These are phyloP conservation scores for Cercospora sojina DNA, from an alignment of 2,329 filamentous ascomycete genomes.

Conservation along the genomic window DNA sequence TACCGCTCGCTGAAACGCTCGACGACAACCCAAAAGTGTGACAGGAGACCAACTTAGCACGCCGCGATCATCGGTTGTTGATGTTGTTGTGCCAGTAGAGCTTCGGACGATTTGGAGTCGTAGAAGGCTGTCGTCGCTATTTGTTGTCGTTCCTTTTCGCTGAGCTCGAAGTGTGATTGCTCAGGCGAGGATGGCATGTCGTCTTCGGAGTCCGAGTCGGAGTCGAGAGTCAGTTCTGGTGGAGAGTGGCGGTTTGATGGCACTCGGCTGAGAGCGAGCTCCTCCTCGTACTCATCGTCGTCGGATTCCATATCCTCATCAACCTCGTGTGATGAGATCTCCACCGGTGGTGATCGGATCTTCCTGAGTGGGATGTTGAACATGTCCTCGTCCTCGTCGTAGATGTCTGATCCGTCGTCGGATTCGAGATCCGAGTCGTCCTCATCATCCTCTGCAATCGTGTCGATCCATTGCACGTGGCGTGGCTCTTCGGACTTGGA, in stretches of 20 bases:
- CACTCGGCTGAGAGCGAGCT: constrained; percentile 46
- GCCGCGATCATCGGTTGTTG: constrained; percentile 43
- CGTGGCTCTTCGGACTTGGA: constrained; percentile 60
- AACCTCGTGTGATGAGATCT: constrained; percentile 46
- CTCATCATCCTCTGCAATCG: constrained; percentile 72
- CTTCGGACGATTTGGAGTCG: constrained; percentile 38
- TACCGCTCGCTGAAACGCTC: constrained; percentile 32
- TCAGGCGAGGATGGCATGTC: constrained; percentile 51
- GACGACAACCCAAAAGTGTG: constrained; percentile 26
- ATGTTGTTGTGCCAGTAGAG: constrained; percentile 41
- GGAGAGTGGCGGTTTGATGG: constrained; percentile 44
- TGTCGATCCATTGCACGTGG: constrained; percentile 86
- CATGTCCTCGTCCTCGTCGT: constrained; percentile 53
- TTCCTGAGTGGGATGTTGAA: constrained; percentile 40
- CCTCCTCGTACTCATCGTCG: constrained; percentile 49
- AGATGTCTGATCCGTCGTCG: constrained; percentile 56
- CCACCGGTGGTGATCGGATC: constrained; percentile 43
- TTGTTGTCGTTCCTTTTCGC: constrained; percentile 46
- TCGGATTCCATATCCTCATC: constrained; percentile 43
- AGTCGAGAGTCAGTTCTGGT: constrained; percentile 52
- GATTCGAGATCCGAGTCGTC: constrained; percentile 54
- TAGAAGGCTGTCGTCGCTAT: constrained; percentile 50
- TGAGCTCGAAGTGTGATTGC: constrained; percentile 46
- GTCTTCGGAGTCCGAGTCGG: constrained; percentile 46
- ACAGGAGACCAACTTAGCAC: constrained; percentile 37